Percentiles rank a stretch among this genome's conserved stretches.
phyloP scores from a whole-genome alignment of 768 basidiomycete genomes.

The Paxillus involutus region DNA sequence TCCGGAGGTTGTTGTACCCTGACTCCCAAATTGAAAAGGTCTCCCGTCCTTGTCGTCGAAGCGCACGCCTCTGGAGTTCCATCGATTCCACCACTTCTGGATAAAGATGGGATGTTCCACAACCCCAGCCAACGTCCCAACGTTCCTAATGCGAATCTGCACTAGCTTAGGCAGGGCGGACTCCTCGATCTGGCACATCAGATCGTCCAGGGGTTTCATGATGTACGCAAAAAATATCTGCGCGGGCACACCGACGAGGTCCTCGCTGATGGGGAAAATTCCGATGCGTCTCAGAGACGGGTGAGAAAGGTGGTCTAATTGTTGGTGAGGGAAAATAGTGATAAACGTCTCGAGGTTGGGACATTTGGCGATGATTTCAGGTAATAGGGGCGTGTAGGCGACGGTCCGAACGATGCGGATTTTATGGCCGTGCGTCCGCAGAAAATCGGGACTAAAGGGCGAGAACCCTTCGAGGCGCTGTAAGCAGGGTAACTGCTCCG shows the following conservation, averaged over 20 bases:
- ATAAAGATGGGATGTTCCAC: conserved; percentile 26
- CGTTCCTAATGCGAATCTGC: conserved; percentile 41
- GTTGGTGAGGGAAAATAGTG: conserved; percentile 35
- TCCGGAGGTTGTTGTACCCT: not conserved
- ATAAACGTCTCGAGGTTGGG: conserved; percentile 44
- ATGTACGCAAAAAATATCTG: conserved; percentile 40
- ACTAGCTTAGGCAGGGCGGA: conserved; percentile 33
- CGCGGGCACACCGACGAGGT: conserved; percentile 35
- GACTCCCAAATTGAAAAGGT: conserved; percentile 13
- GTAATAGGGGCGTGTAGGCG: conserved; percentile 33
- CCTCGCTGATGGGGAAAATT: conserved; percentile 41
- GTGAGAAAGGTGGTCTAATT: conserved; percentile 36
- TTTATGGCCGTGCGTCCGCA: conserved; percentile 42
- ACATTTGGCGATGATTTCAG: conserved; percentile 37
- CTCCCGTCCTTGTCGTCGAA: conserved; percentile 33
- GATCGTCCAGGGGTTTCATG: conserved; percentile 39
- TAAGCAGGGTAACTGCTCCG: conserved; percentile 38
- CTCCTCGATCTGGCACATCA: conserved; percentile 37
- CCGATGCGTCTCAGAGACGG: conserved; percentile 42
- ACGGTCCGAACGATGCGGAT: conserved; percentile 40
- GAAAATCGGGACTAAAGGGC: conserved; percentile 40
- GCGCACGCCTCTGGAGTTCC: conserved; percentile 27
- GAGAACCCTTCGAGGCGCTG: conserved; percentile 45
- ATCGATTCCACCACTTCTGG: conserved; percentile 28
- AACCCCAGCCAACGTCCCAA: conserved; percentile 36